Evolutionary conservation across 2,329 filamentous ascomycete species (phyloP).

Genomic region (Penicillium sp.): DNA sequence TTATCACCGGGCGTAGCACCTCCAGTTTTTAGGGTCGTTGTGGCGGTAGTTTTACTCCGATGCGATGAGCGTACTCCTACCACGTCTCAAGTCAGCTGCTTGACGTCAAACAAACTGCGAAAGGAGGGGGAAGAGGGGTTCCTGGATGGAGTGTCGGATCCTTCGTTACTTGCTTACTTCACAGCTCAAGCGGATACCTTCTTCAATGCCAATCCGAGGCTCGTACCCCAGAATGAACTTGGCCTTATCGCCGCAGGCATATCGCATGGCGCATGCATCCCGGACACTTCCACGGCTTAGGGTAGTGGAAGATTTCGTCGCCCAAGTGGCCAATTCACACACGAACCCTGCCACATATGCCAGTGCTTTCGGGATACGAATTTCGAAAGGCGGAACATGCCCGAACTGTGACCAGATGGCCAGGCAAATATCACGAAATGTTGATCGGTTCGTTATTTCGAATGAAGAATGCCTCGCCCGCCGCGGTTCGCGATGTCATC

Average conservation of each 20-base stretch:
- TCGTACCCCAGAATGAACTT: constrained; percentile 59
- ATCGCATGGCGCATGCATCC: constrained; percentile 61
- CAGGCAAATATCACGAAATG: constrained; percentile 53
- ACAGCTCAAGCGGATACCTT: constrained; percentile 58
- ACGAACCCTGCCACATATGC: constrained; percentile 56
- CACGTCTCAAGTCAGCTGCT: constrained; percentile 12
- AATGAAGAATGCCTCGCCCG: constrained; percentile 54
- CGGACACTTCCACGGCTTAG: constrained; percentile 61
- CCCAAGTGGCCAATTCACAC: constrained; percentile 56
- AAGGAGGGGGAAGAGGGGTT: background rate
- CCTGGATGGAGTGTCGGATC: background rate
- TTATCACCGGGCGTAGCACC: constrained; percentile 3
- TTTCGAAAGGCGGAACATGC: constrained; percentile 53
- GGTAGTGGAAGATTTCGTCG: constrained; percentile 52
- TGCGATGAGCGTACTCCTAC: constrained; percentile 43
- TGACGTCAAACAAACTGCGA: background rate
- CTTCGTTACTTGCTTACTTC: constrained; percentile 43
- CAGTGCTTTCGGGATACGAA: constrained; percentile 56
- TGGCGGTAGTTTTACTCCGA: constrained; percentile 34
- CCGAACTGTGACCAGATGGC: constrained; percentile 57
- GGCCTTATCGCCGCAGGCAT: constrained; percentile 61
- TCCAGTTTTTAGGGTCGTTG: background rate
- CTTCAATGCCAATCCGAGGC: constrained; percentile 57
- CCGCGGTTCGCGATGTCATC: constrained; percentile 46
- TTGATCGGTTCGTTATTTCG: constrained; percentile 54